Conservation (phyloP, 78 protist species). For the Dictyostelium purpureum region DNA sequence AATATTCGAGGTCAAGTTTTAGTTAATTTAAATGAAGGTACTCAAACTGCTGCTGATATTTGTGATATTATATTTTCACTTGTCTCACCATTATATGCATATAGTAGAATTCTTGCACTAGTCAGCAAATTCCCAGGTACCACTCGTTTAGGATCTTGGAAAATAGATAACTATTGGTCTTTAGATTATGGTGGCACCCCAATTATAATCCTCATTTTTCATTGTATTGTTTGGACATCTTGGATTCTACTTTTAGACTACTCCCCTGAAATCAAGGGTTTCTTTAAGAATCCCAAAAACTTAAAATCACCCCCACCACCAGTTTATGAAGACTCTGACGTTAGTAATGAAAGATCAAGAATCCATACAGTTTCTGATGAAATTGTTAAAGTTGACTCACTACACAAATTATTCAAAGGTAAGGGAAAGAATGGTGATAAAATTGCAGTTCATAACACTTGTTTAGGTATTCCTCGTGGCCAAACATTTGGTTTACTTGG, state of each 20-base stretch:
- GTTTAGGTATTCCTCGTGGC: conserved; percentile 66
- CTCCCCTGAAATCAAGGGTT: conserved; percentile 1
- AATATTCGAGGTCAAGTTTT: background rate
- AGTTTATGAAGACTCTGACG: conserved; percentile 44
- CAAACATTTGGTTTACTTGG: conserved; percentile 94
- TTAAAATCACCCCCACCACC: conserved; percentile 10
- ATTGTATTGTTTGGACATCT: conserved; percentile 10
- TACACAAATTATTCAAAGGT: background rate
- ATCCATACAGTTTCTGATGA: background rate
- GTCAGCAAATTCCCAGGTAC: conserved; percentile 21
- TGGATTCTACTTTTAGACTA: conserved; percentile 21
- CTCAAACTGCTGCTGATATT: background rate
- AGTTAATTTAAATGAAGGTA: background rate
- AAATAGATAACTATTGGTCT: conserved; percentile 15
- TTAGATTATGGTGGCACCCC: background rate
- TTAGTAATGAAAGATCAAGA: background rate
- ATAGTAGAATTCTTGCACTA: background rate
- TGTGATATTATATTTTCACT: background rate
- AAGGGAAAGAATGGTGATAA: background rate
- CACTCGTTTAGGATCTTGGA: background rate
- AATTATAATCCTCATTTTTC: background rate
- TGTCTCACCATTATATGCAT: conserved; percentile 24
- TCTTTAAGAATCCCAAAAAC: background rate
- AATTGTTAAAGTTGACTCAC: background rate
- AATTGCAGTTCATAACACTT: conserved; percentile 52